Evolutionary conservation across 23 red algal species (phyloP).

Genomic region (Gracilariopsis chorda): DNA sequence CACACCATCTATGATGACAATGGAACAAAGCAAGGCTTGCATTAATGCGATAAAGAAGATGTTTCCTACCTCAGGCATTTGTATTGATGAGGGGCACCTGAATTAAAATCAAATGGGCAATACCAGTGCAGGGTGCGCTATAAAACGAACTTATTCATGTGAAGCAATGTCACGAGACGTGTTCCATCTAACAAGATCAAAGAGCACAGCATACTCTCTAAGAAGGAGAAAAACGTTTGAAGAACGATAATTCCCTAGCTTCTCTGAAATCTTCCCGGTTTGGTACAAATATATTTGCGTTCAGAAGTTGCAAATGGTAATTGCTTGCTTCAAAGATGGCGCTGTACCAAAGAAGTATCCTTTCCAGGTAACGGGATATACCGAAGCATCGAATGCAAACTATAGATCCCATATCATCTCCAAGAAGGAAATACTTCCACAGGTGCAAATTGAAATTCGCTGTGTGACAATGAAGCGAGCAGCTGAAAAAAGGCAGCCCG

Average conservation of each 20-base stretch:
- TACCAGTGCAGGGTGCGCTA: background rate
- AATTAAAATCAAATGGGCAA: background rate
- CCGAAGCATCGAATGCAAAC: too few relatives aligned
- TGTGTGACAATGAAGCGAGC: too few relatives aligned
- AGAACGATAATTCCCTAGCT: background rate
- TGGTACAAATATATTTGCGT: constrained; percentile 13
- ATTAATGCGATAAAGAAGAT: background rate
- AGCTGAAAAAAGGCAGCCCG: too few relatives aligned
- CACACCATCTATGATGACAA: background rate
- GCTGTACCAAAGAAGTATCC: background rate
- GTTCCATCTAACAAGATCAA: background rate
- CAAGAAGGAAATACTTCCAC: too few relatives aligned
- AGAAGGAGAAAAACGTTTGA: background rate
- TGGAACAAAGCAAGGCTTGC: background rate
- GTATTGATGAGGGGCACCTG: background rate
- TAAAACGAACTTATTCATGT: background rate
- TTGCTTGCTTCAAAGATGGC: background rate
- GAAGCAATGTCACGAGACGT: background rate
- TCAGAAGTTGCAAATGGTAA: background rate
- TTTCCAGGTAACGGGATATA: background rate
- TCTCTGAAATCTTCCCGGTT: background rate
- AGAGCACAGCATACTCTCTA: background rate
- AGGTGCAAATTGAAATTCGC: too few relatives aligned
- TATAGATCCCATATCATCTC: too few relatives aligned
- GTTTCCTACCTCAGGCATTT: background rate